These are phyloP conservation scores for Polysphondylium violaceum DNA, from an alignment of 78 protist genomes.

Conservation along the genomic window DNA sequence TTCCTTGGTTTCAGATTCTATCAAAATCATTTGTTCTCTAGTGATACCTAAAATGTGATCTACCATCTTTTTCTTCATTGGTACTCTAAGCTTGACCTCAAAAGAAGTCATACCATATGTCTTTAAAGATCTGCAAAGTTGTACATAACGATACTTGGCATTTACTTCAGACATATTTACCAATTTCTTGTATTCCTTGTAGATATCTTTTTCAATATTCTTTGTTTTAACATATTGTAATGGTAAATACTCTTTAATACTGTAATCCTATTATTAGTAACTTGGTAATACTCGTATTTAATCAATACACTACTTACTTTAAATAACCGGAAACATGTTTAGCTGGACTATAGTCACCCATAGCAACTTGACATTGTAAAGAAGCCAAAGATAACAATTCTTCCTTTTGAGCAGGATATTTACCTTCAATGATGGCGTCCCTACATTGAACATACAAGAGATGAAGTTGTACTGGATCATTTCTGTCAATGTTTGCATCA, in stretches of 20 bases:
- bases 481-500: slow-evolving; percentile 89
- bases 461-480: slow-evolving; percentile 91
- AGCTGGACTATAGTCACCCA: slow-evolving; percentile 73
- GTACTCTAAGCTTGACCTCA: slow-evolving; percentile 18
- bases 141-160: slow-evolving; percentile 87
- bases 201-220: slow-evolving; percentile 71
- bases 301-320: background rate
- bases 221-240: slow-evolving; percentile 64
- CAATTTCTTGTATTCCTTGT: slow-evolving; percentile 68
- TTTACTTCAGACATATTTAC: slow-evolving; percentile 66
- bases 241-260: slow-evolving; percentile 81
- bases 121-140: slow-evolving; percentile 80
- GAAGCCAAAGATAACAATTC: slow-evolving; percentile 83
- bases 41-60: slow-evolving; percentile 79
- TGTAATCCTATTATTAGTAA: slow-evolving; percentile 6
- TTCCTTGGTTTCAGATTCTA: slow-evolving; percentile 74
- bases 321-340: slow-evolving; percentile 80
- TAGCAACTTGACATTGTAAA: slow-evolving; percentile 78
- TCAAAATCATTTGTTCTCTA: slow-evolving; percentile 68
- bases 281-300: no score
- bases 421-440: slow-evolving; percentile 73
- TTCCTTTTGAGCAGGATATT: slow-evolving; percentile 68
- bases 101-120: slow-evolving; percentile 86
- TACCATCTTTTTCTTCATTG: slow-evolving; percentile 35
- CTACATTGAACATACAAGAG: slow-evolving; percentile 85